Evolutionary conservation across 2,329 filamentous ascomycete species (phyloP).

Genomic region (Colletotrichum orbiculare): DNA sequence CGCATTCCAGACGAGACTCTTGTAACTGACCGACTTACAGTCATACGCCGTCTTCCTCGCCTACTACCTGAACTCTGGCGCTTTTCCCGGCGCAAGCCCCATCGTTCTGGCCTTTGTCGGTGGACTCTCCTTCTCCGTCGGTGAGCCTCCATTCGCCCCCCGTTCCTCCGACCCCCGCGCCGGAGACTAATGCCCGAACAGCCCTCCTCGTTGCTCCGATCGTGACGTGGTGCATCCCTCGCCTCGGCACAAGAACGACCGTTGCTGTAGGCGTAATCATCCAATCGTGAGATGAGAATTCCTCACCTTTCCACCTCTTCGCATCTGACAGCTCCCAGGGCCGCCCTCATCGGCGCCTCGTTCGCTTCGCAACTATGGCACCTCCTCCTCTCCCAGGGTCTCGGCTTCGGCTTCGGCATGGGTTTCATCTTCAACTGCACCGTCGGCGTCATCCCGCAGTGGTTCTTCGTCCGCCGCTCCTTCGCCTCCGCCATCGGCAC

Average conservation of each 20-base stretch:
- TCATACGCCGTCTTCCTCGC: conserved; percentile 69
- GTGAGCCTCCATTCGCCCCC: conserved; percentile 41
- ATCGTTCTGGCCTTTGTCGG: conserved; percentile 84
- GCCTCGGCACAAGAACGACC: conserved; percentile 71
- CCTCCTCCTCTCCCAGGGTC: conserved; percentile 78
- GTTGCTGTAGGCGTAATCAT: conserved; percentile 74
- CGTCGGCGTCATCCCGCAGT: conserved; percentile 76
- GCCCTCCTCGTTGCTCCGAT: conserved; percentile 77
- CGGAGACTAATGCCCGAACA: conserved; percentile 43
- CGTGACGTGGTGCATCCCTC: conserved; percentile 69
- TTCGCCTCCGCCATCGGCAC: conserved; percentile 76
- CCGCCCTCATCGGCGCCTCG: conserved; percentile 75
- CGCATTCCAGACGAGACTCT: background rate
- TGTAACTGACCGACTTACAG: conserved; percentile 42
- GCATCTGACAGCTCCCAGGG: conserved; percentile 32
- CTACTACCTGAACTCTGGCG: conserved; percentile 65
- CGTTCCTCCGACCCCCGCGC: background rate
- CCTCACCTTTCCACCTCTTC: background rate
- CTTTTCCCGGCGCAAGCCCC: conserved; percentile 71
- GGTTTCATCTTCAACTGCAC: conserved; percentile 79
- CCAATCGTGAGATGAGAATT: conserved; percentile 54
- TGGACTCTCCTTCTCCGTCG: conserved; percentile 71
- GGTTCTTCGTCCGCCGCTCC: conserved; percentile 76
- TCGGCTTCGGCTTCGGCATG: conserved; percentile 83
- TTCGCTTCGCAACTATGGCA: conserved; percentile 79